These are phyloP conservation scores for Dovyalis caffra DNA, from an alignment of 345 rosid genomes.

Conservation along the genomic window DNA sequence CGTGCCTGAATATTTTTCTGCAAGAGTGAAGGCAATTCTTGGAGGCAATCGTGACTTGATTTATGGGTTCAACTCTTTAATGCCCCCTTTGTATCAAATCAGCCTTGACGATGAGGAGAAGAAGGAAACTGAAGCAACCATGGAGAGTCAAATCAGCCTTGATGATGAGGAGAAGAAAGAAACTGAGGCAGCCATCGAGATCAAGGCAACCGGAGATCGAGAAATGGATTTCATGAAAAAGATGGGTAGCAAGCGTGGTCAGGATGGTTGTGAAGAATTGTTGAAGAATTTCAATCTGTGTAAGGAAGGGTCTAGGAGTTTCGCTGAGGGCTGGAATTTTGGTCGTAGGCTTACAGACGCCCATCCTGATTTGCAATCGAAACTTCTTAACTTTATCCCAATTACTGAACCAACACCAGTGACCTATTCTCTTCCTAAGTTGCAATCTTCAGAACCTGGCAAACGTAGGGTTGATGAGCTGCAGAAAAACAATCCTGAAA, in stretches of 20 bases:
- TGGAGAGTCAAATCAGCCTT: not conserved
- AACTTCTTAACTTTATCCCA: not conserved
- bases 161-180: not conserved
- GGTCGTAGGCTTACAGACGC: not conserved
- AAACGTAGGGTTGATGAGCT: not conserved
- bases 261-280: not conserved
- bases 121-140: not conserved
- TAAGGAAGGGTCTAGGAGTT: not conserved
- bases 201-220: not conserved
- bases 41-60: not conserved
- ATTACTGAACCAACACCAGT: not conserved
- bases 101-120: not conserved
- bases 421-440: not conserved
- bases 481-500: not conserved
- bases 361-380: not conserved
- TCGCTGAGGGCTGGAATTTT: not conserved
- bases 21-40: not conserved
- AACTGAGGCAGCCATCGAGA: not conserved
- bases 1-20: not conserved
- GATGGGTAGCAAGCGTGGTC: not conserved
- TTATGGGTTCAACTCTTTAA: not conserved
- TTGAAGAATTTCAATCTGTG: not conserved
- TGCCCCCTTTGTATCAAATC: not conserved
- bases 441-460: not conserved
- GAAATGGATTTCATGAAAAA: not conserved